phyloP scores from a whole-genome alignment of 2,329 filamentous ascomycete genomes.

The Sporothrix pallida region DNA sequence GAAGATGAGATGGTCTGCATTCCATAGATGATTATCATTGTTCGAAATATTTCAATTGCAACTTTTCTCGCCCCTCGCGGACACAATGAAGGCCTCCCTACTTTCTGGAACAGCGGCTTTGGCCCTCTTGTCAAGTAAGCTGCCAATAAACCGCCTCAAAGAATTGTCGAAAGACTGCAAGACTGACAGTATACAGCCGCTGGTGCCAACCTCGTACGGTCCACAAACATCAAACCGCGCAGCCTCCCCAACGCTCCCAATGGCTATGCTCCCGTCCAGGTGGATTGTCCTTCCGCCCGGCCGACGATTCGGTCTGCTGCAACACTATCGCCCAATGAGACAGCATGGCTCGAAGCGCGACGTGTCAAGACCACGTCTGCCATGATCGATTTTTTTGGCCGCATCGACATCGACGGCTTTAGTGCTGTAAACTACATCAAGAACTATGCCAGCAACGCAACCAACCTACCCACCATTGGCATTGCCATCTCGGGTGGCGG shows the following conservation, averaged over 20 bases:
- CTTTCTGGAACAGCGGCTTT: background rate
- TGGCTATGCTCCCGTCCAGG: background rate
- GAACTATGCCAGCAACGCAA: background rate
- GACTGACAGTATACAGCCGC: background rate
- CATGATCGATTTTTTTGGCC: background rate
- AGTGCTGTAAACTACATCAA: background rate
- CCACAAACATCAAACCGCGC: background rate
- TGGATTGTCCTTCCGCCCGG: background rate
- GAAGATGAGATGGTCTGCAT: background rate
- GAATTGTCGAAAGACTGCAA: background rate
- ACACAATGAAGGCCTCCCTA: background rate
- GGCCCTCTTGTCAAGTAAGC: background rate
- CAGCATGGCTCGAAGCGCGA: background rate
- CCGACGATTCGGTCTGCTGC: conserved; percentile 5
- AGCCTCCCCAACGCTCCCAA: conserved; percentile 2
- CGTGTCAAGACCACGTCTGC: conserved; percentile 1
- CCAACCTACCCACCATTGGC: conserved; percentile 1
- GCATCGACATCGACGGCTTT: background rate
- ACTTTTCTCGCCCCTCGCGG: background rate
- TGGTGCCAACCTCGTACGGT: background rate
- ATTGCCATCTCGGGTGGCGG: background rate
- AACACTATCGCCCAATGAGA: background rate
- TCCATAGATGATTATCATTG: background rate
- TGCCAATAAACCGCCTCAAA: background rate
- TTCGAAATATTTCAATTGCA: background rate